phyloP scores from a whole-genome alignment of 169 alveolate genomes.

The Cryptosporidium muris region DNA sequence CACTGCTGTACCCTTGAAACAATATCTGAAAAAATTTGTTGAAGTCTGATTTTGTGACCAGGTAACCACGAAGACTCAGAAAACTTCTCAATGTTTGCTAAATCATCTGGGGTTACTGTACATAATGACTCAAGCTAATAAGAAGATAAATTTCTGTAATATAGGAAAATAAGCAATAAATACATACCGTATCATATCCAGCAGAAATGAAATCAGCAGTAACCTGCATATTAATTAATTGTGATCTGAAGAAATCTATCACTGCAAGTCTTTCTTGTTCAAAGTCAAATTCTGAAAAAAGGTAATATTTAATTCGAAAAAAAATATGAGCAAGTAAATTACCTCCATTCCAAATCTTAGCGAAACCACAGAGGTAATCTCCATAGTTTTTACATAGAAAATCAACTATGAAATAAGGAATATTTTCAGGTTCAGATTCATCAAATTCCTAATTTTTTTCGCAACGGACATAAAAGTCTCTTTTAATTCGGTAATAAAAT shows the following conservation, averaged over 20 bases:
- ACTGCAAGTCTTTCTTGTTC: constrained; percentile 71
- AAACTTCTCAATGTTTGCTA: constrained; percentile 51
- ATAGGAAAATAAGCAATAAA: background rate
- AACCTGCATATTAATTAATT: constrained; percentile 37
- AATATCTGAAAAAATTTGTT: constrained; percentile 57
- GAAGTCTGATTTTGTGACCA: constrained; percentile 69
- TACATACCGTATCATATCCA: constrained; percentile 64
- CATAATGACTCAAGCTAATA: constrained; percentile 55
- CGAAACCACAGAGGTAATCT: constrained; percentile 48
- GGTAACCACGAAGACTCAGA: constrained; percentile 58
- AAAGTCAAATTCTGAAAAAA: constrained; percentile 41
- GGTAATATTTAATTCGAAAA: background rate
- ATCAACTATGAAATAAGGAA: constrained; percentile 71
- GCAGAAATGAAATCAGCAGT: constrained; percentile 58
- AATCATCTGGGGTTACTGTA: constrained; percentile 47
- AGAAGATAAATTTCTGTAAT: background rate
- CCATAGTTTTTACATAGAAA: constrained; percentile 65
- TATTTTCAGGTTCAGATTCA: constrained; percentile 59
- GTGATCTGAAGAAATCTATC: constrained; percentile 66
- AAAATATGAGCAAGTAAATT: background rate
- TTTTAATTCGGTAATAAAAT: no score
- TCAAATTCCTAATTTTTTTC: constrained; percentile 30
- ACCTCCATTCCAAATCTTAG: constrained; percentile 69
- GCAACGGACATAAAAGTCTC: no score
- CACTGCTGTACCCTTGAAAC: constrained; percentile 58